These are phyloP conservation scores for Gardenia jasminoides DNA, from an alignment of 257 asterid species.

Conservation along the genomic window DNA sequence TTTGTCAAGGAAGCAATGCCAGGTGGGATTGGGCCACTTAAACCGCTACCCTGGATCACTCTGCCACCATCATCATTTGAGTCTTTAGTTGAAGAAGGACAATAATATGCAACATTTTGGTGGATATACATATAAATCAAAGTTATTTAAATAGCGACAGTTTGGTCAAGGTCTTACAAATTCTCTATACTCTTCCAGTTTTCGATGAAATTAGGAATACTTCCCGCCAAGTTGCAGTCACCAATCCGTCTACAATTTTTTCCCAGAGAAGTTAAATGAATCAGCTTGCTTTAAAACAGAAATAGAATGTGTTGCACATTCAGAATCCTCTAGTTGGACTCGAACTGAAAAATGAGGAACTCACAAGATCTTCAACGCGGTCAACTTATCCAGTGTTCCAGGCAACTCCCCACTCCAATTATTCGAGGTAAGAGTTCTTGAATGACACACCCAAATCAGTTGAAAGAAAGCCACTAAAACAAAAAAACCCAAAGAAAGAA, in stretches of 20 bases:
- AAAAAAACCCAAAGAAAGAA: too few relatives aligned
- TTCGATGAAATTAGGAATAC: slow-evolving; percentile 51
- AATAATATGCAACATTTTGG: neutral
- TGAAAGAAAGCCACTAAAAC: too few relatives aligned
- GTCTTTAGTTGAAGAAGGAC: neutral
- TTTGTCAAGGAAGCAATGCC: slow-evolving; percentile 54
- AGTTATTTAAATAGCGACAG: too few relatives aligned
- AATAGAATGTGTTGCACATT: neutral
- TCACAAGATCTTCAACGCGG: slow-evolving; percentile 53
- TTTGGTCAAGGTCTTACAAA: slow-evolving; percentile 44
- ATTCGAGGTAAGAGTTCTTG: slow-evolving; percentile 56
- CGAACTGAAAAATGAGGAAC: slow-evolving; percentile 14
- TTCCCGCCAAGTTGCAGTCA: slow-evolving; percentile 60
- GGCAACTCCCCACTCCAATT: slow-evolving; percentile 64
- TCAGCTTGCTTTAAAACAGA: neutral
- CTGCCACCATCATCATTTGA: slow-evolving; percentile 25
- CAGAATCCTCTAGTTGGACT: neutral
- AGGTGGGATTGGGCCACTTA: slow-evolving; percentile 61
- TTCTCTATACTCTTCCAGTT: slow-evolving; percentile 47
- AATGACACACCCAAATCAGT: neutral
- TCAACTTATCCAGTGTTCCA: slow-evolving; percentile 39
- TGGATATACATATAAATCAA: too few relatives aligned
- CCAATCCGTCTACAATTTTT: slow-evolving; percentile 43
- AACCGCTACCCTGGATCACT: slow-evolving; percentile 54
- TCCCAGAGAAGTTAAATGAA: neutral